Conservation (phyloP, 1,139 yeast genomes). For the Taphrina communis region DNA sequence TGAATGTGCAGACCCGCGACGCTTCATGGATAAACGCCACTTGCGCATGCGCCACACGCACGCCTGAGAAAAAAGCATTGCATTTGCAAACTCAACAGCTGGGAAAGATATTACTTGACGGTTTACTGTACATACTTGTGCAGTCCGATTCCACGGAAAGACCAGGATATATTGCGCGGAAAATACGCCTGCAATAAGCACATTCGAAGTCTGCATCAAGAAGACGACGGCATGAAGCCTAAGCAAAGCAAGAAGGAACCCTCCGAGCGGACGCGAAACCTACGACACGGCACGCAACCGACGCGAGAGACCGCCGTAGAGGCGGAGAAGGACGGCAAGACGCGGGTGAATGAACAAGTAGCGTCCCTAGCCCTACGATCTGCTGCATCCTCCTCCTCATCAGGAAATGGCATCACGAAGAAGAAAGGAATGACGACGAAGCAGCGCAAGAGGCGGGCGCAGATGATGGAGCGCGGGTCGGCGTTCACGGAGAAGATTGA, state of each 20-base stretch:
- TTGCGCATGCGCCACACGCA: slow-evolving; percentile 7
- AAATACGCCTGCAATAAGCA: no score
- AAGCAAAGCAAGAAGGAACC: slow-evolving; percentile 27
- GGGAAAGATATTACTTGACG: no score
- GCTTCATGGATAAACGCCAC: neutral
- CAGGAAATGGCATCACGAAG: slow-evolving; percentile 4
- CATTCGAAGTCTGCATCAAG: no score
- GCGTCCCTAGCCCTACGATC: slow-evolving; percentile 30
- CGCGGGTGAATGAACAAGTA: slow-evolving; percentile 28
- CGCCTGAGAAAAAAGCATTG: neutral
- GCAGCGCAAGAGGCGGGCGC: slow-evolving; percentile 31
- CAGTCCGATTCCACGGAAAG: no score
- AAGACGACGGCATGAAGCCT: slow-evolving; percentile 13
- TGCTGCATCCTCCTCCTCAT: neutral
- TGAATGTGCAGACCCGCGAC: no score
- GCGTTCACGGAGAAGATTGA: slow-evolving; percentile 35
- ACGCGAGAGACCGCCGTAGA: slow-evolving; percentile 15
- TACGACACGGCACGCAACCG: slow-evolving; percentile 25
- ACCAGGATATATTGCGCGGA: no score
- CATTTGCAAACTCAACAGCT: no score
- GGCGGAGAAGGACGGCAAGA: slow-evolving; percentile 22
- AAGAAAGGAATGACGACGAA: slow-evolving; percentile 22
- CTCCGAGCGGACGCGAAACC: slow-evolving; percentile 38
- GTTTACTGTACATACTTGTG: no score
- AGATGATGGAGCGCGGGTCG: slow-evolving; percentile 22